Base-by-base conservation (phyloP, 768 basidiomycete species). In the Sistotremastrum suecicum region DNA sequence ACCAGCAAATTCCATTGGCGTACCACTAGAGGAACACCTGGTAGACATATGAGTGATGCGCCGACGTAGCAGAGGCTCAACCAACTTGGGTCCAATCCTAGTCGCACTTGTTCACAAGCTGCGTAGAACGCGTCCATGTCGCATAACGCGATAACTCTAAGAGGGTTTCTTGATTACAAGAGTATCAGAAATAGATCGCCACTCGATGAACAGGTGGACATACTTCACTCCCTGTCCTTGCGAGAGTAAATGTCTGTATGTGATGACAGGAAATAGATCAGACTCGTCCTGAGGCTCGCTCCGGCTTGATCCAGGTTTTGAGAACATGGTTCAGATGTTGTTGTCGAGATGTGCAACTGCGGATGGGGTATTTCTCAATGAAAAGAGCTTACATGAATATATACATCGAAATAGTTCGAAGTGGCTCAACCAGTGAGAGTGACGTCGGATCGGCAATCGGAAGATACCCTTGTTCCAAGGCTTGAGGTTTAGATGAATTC, bases 61-160 rank as follows among this genome's bases (percentile, higher is more conserved):
- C 43, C 56, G 57, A 54, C 53, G 58, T 54, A 50, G 45, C 45
- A 55, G 45, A 51, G 53, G 2, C 58, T 58, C 39, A 56, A 46
- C 43, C 56, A 56, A 45, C 62, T 58, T 2, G 61, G 70, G 43
- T 73, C 68, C 39, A 86, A 65, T 0, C 74, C 76, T 0, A 94
- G 73, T 31, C 90, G 70, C 44, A 86, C 73, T 64, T 82, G 83
- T 62, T 95, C 92, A 64, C 86, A 92, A 5, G 83, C 79, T 8
- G 73, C 75, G 59, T 83, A 87, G 57, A 83, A 90, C 0, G 83
- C 86, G 64, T 85, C 85, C 75, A 83, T 85, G 56, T 97, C 91
- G 59, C 88, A 90, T 39, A 95, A 80, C 0, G 88, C 90, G 35
- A 97, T 70, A 39, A 83, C 83, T 7, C 90, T 78, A 2, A 91